phyloP scores from a whole-genome alignment of 208 protist genomes.

The Crithidia thermophila region DNA sequence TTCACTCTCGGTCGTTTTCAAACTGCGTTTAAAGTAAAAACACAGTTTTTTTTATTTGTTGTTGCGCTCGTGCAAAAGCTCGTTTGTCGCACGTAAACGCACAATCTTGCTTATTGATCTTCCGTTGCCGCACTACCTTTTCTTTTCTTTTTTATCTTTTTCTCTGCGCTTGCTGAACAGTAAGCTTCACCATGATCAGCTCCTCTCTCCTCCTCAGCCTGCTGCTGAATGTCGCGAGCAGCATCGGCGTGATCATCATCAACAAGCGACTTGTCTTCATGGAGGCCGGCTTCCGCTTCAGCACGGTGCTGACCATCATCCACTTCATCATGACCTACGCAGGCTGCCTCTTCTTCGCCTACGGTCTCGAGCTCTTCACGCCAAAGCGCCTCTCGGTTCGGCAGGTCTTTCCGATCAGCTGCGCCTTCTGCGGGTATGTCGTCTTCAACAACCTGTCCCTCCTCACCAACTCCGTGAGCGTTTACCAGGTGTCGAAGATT shows the following conservation, averaged over 20 bases:
- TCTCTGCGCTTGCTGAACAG: neutral
- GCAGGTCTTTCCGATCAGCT: conserved; percentile 63
- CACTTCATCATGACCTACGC: conserved; percentile 75
- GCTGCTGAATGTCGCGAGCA: conserved; percentile 69
- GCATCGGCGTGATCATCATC: conserved; percentile 73
- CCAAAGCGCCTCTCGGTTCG: conserved; percentile 41
- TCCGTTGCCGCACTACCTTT: neutral
- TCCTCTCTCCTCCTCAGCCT: conserved; percentile 40
- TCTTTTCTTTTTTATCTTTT: neutral
- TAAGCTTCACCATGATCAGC: conserved; percentile 9
- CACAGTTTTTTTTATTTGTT: neutral
- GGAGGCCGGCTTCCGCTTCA: conserved; percentile 63
- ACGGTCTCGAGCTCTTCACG: conserved; percentile 34
- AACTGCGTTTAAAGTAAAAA: too few species aligned
- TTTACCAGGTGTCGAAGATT: conserved; percentile 91
- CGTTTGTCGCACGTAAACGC: too few species aligned
- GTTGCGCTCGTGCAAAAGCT: too few species aligned
- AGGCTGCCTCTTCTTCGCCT: conserved; percentile 60
- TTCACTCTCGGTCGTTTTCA: too few species aligned
- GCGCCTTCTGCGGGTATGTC: conserved; percentile 85
- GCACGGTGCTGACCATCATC: conserved; percentile 68
- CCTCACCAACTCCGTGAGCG: conserved; percentile 74
- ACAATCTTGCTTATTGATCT: too few species aligned
- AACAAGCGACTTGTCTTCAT: conserved; percentile 76
- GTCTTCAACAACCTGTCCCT: conserved; percentile 92